phyloP scores from a whole-genome alignment of 345 rosid genomes.

The Carallia brachiata region DNA sequence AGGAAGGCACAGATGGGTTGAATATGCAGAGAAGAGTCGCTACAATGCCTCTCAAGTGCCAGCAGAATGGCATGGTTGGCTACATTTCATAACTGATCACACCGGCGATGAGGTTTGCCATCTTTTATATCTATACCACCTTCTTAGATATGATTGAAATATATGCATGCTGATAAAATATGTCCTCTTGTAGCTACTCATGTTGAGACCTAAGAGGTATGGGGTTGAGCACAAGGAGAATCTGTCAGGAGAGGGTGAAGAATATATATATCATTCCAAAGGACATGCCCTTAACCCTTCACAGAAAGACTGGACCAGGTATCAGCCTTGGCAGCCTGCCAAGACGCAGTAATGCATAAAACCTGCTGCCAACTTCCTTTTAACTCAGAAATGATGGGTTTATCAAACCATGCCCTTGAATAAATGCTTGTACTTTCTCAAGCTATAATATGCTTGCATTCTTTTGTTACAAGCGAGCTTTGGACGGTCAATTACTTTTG shows the following conservation, averaged over 20 bases:
- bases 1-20: constrained; percentile 98
- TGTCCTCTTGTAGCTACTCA: constrained; percentile 61
- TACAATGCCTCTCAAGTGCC: constrained; percentile 99
- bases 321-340: constrained; percentile 84
- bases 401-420: constrained; percentile 12
- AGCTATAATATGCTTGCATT: constrained; percentile 5
- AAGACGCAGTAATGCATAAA: constrained; percentile 36
- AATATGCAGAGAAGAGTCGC: constrained; percentile 74
- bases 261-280: constrained; percentile 80
- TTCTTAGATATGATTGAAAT: not conserved
- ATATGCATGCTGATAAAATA: not conserved
- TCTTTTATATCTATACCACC: not conserved
- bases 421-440: constrained; percentile 19
- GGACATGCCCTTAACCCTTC: constrained; percentile 93
- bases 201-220: constrained; percentile 87
- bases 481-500: constrained; percentile 5
- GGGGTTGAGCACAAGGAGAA: constrained; percentile 87
- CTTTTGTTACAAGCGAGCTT: constrained; percentile 4
- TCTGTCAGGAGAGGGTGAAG: constrained; percentile 88
- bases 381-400: constrained; percentile 7
- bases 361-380: not conserved
- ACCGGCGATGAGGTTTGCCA: constrained; percentile 86
- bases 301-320: constrained; percentile 92
- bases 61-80: constrained; percentile 99
- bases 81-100: constrained; percentile 86